These are phyloP conservation scores for Lithospermum erythrorhizon DNA, from an alignment of 257 asterid genomes.

Conservation along the genomic window DNA sequence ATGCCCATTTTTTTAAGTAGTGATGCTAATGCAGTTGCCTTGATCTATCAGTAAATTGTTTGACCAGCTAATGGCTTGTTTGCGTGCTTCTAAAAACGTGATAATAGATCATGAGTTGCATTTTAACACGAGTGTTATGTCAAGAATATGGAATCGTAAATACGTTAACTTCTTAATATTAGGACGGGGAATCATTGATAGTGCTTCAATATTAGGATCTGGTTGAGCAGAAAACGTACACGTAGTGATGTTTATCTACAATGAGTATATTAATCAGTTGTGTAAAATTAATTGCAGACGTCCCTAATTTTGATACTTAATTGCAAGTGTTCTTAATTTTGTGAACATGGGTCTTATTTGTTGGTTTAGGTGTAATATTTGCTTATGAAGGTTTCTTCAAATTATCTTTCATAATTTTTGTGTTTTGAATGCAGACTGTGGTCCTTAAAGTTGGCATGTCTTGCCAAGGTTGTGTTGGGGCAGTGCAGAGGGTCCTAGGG, in stretches of 20 bases:
- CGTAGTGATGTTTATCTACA: not conserved
- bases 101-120: too few relatives aligned
- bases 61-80: too few relatives aligned
- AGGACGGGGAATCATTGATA: too few relatives aligned
- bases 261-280: too few relatives aligned
- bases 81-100: too few relatives aligned
- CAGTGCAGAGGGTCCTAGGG: constrained; percentile 76
- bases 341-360: not conserved
- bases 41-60: too few relatives aligned
- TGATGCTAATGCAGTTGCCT: not conserved
- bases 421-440: constrained; percentile 52
- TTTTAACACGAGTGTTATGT: too few relatives aligned
- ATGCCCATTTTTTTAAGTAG: too few relatives aligned
- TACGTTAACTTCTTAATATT: too few relatives aligned
- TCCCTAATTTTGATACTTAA: not conserved
- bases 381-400: not conserved
- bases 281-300: not conserved
- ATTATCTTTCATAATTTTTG: not conserved
- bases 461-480: constrained; percentile 88
- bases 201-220: too few relatives aligned
- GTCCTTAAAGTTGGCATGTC: constrained; percentile 92
- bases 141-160: too few relatives aligned
- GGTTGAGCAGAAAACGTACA: not conserved
- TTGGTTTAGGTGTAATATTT: not conserved
- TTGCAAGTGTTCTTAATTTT: not conserved